Conservation (phyloP, 2,329 filamentous ascomycete species). For the Trichoderma sp. region DNA sequence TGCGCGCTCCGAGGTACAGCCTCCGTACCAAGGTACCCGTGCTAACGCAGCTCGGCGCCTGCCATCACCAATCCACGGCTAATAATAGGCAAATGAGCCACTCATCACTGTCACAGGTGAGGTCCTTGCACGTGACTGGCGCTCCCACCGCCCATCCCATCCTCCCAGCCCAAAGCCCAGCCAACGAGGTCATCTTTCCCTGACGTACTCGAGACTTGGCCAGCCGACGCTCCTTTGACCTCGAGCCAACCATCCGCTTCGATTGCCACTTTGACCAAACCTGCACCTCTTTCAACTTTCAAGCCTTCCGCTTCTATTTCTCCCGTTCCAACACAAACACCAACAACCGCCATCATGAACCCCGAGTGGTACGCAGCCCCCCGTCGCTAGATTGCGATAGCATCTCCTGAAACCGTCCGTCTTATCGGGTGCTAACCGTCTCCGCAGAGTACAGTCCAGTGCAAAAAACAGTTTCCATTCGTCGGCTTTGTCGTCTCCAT, state of each 20-base stretch:
- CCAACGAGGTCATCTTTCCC: conserved; percentile 32
- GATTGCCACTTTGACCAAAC: conserved; percentile 10
- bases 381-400: conserved; percentile 30
- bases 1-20: not conserved
- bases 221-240: conserved; percentile 31
- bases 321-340: conserved; percentile 29
- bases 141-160: conserved; percentile 26
- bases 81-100: conserved; percentile 10
- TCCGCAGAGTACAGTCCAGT: conserved; percentile 30
- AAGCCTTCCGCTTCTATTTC: conserved; percentile 7
- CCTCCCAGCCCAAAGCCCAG: conserved; percentile 25
- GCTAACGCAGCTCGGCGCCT: not conserved
- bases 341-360: conserved; percentile 68
- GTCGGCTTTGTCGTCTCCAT: not conserved
- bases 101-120: not conserved
- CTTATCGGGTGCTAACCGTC: conserved; percentile 30
- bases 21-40: conserved; percentile 19
- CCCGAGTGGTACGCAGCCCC: conserved; percentile 77
- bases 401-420: conserved; percentile 32
- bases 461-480: not conserved
- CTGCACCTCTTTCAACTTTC: not conserved
- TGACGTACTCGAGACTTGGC: conserved; percentile 36
- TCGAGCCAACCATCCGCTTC: conserved; percentile 22
- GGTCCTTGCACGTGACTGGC: conserved; percentile 11
- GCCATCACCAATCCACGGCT: conserved; percentile 10